Evolutionary conservation across 306 rosid genomes (phyloP).

Genomic region (Cicer pinnatifidum): DNA sequence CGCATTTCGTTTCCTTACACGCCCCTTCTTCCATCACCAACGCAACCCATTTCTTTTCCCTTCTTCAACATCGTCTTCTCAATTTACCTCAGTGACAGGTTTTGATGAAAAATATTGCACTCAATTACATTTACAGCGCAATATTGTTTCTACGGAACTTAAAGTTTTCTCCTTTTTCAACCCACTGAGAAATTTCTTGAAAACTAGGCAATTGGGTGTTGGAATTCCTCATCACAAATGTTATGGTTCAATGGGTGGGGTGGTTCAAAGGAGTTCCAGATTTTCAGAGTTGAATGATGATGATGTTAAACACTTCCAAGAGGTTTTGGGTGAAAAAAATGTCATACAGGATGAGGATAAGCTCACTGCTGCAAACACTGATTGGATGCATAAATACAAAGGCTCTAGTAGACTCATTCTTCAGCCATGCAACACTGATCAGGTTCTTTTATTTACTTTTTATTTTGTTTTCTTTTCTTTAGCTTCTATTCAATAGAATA

Average conservation of each 20-base stretch:
- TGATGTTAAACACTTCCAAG: slow-evolving; percentile 71
- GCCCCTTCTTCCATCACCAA: slow-evolving; percentile 41
- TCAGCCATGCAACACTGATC: slow-evolving; percentile 74
- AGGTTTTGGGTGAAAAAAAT: slow-evolving; percentile 70
- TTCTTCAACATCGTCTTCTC: slow-evolving; percentile 11
- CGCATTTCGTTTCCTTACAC: slow-evolving; percentile 48
- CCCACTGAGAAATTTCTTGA: slow-evolving; percentile 34
- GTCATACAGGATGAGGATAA: slow-evolving; percentile 82
- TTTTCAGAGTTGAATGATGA: slow-evolving; percentile 70
- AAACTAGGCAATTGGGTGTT: slow-evolving; percentile 40
- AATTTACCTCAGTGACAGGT: neutral
- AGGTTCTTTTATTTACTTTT: slow-evolving; percentile 56
- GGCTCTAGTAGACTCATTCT: slow-evolving; percentile 84
- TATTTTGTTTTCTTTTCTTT: neutral
- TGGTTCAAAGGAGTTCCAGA: slow-evolving; percentile 59
- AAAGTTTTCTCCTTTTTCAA: slow-evolving; percentile 40
- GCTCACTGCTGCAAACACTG: slow-evolving; percentile 74
- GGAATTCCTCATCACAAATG: slow-evolving; percentile 43
- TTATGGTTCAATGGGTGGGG: slow-evolving; percentile 54
- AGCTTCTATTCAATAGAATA: neutral
- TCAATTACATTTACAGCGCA: slow-evolving; percentile 20
- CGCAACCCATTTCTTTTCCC: slow-evolving; percentile 36
- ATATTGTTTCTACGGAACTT: slow-evolving; percentile 22
- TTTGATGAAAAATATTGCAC: slow-evolving; percentile 18
- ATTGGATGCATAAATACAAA: slow-evolving; percentile 86